Conservation (phyloP, 805 yeast species). For the Yamadazyma takamatsuzukensis region DNA sequence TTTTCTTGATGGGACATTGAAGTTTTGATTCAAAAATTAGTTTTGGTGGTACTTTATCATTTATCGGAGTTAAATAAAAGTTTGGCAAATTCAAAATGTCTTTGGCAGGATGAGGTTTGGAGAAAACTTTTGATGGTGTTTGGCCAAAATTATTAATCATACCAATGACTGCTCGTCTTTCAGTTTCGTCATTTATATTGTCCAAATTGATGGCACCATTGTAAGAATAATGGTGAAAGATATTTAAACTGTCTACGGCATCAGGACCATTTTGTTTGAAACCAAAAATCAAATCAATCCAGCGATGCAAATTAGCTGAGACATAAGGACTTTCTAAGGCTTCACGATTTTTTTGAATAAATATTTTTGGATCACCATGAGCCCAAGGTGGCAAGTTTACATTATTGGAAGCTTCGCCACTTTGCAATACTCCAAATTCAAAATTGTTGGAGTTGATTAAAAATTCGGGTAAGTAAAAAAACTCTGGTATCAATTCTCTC, state of each 20-base stretch:
- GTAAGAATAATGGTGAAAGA: slow-evolving; percentile 80
- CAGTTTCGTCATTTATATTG: slow-evolving; percentile 66
- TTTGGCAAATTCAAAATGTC: slow-evolving; percentile 36
- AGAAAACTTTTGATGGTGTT: slow-evolving; percentile 74
- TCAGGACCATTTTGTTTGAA: slow-evolving; percentile 69
- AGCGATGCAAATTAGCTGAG: slow-evolving; percentile 66
- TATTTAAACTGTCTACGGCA: slow-evolving; percentile 66
- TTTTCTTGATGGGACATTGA: slow-evolving; percentile 35
- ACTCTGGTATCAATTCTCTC: slow-evolving; percentile 83
- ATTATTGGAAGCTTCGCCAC: slow-evolving; percentile 53
- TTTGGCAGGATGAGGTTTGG: slow-evolving; percentile 59
- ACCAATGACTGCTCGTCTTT: slow-evolving; percentile 73
- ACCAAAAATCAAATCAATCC: slow-evolving; percentile 89
- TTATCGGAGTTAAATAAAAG: slow-evolving; percentile 28
- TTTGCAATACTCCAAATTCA: slow-evolving; percentile 69
- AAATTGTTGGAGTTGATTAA: slow-evolving; percentile 60
- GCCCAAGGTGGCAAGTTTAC: slow-evolving; percentile 86
- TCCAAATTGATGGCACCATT: slow-evolving; percentile 81
- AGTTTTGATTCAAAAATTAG: slow-evolving; percentile 42
- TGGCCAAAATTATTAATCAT: slow-evolving; percentile 91
- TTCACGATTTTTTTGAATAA: slow-evolving; percentile 71
- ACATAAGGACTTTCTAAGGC: slow-evolving; percentile 84
- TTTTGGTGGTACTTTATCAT: slow-evolving; percentile 31
- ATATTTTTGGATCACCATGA: slow-evolving; percentile 66
- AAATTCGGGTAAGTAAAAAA: slow-evolving; percentile 79